phyloP scores from a whole-genome alignment of 2,329 filamentous ascomycete genomes.

The Alternaria arborescens region DNA sequence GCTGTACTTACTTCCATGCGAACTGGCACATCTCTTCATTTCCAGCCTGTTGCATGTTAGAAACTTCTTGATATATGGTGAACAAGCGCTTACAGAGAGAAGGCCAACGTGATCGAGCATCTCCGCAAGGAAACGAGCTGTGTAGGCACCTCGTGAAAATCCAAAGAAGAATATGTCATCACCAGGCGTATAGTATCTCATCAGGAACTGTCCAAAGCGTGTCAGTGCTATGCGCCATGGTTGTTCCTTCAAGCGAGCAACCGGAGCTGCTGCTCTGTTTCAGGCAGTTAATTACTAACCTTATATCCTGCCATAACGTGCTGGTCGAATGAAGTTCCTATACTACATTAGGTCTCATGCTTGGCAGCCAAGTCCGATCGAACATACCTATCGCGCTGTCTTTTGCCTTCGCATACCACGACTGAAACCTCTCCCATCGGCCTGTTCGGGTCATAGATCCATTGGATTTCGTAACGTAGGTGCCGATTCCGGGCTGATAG shows the following conservation, averaged over 20 bases:
- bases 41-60: constrained; percentile 61
- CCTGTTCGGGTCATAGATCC: constrained; percentile 66
- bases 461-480: constrained; percentile 65
- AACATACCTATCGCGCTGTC: constrained; percentile 70
- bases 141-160: constrained; percentile 61
- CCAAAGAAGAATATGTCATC: constrained; percentile 61
- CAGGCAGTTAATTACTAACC: constrained; percentile 53
- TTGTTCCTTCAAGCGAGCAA: background rate
- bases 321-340: constrained; percentile 78
- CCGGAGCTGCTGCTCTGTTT: background rate
- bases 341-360: constrained; percentile 3
- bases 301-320: constrained; percentile 86
- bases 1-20: constrained; percentile 70
- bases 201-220: constrained; percentile 51
- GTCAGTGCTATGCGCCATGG: background rate
- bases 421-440: constrained; percentile 64
- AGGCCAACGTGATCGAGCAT: constrained; percentile 87
- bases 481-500: constrained; percentile 69
- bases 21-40: constrained; percentile 88
- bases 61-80: background rate
- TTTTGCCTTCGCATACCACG: constrained; percentile 76
- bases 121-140: constrained; percentile 68
- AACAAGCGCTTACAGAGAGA: constrained; percentile 59
- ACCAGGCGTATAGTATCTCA: constrained; percentile 59
- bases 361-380: background rate